A percentile compares a stretch with the other conserved stretches of the same genome.
phyloP scores from a whole-genome alignment of 371 early-diverging fungal genomes.

The Rhizopus microsporus region DNA sequence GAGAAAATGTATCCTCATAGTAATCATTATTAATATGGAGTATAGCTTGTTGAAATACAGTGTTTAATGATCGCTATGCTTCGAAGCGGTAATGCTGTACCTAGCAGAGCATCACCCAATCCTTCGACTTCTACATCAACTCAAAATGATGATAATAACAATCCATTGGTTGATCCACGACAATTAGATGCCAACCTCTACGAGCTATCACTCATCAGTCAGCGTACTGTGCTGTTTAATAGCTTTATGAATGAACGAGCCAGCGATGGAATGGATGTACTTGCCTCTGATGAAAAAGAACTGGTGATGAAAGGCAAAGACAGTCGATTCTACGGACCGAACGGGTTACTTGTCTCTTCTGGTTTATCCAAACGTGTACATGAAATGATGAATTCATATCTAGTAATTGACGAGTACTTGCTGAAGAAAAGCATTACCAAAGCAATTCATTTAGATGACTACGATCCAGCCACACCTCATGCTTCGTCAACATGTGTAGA shows the following conservation, averaged over 20 bases:
- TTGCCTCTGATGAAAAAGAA: conserved; percentile 33
- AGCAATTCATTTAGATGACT: conserved; percentile 62
- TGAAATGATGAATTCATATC: conserved; percentile 69
- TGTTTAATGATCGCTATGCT: conserved; percentile 35
- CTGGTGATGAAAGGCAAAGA: conserved; percentile 47
- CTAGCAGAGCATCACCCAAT: conserved; percentile 6
- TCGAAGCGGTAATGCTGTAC: conserved; percentile 24
- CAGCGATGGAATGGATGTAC: conserved; percentile 45
- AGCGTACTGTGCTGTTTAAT: conserved; percentile 74
- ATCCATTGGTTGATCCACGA: conserved; percentile 67
- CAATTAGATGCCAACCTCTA: conserved; percentile 73
- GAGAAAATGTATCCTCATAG: not conserved
- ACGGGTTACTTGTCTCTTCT: conserved; percentile 51
- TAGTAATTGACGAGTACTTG: conserved; percentile 75
- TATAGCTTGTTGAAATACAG: conserved; percentile 47
- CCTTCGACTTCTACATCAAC: conserved; percentile 14
- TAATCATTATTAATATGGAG: not conserved
- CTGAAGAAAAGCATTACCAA: conserved; percentile 75
- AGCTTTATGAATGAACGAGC: conserved; percentile 71
- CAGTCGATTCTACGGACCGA: conserved; percentile 48
- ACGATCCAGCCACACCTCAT: conserved; percentile 59
- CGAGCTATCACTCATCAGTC: conserved; percentile 81
- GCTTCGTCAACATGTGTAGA: conserved; percentile 85
- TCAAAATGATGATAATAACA: conserved; percentile 18
- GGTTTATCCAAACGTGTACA: conserved; percentile 63